phyloP scores from a whole-genome alignment of 73 alveolate species.

The Diophrys sp. region DNA sequence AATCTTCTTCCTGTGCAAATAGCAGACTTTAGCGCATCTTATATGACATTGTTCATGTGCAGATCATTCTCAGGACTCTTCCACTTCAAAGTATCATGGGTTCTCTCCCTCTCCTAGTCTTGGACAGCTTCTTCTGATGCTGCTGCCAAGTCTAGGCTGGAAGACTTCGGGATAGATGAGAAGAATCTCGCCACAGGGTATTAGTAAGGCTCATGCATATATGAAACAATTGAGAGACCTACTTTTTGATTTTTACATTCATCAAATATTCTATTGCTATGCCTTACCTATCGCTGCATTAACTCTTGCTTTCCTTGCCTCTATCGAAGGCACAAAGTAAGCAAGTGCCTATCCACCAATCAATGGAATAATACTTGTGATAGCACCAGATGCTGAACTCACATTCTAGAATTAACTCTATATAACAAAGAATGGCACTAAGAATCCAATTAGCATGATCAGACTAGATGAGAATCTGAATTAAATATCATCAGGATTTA shows the following conservation, averaged over 20 bases:
- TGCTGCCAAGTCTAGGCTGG: not conserved
- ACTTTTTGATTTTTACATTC: not conserved
- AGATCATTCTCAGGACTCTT: not conserved
- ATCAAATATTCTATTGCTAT: no score
- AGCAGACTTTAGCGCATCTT: not conserved
- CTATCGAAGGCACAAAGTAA: no score
- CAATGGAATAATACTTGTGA: no score
- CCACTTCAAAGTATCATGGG: not conserved
- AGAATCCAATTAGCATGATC: no score
- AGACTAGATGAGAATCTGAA: no score
- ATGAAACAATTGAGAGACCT: not conserved
- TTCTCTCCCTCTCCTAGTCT: not conserved
- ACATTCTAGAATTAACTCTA: no score
- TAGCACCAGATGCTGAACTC: no score
- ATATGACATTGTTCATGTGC: not conserved
- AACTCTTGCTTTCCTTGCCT: no score
- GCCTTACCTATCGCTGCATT: no score
- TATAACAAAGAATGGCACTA: no score
- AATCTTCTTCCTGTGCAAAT: not conserved
- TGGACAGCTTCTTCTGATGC: not conserved
- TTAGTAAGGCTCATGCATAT: not conserved
- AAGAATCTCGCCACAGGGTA: not conserved
- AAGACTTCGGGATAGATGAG: not conserved
- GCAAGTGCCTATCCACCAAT: no score
- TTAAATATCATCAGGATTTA: no score